Base-by-base conservation (phyloP, 306 rosid genomes). In the Quercus ilex region DNA sequence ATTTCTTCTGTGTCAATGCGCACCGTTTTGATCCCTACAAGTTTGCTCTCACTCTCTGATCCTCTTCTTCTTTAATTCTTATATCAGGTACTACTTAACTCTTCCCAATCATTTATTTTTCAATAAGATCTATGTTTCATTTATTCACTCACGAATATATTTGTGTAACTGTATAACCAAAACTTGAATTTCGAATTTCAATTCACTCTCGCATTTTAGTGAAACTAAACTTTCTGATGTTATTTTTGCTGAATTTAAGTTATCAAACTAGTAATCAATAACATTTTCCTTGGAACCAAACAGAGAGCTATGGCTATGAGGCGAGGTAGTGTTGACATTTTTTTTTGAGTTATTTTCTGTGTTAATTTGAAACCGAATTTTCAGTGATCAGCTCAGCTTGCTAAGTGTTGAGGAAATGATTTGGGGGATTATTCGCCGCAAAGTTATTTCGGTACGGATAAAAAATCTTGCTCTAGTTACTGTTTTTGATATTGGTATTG, bases 361-460 rank as follows among this genome's bases (percentile, higher is more conserved):
- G 52, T 23, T 25, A 17, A 56, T 19, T 64, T 28, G 41, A 64
- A 28, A 55, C 69, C 73, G 14, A 69, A 21, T 23, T 17, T 33
- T 25, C 11, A 14, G 11, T 38, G 38, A 28, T 58, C 79, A 76
- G 79, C 59, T 79, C 59, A 8, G 76, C 52, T 57, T 71, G 70
- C 59, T 71, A 62, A 83, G 84, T 69, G 28, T 25, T 52, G 55
- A 74, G 46, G 80, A 59, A 55, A 86, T 86, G 90, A 86, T 81
- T 81, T 78, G 83, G 85, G 87, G 85, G n/a, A 57, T 84, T 46
- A 63, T 86, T 75, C 84, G 90, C 77, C 87, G 87, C 31, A 81
- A 78, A 86, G 84, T 68, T 33, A 76, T 83, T 64, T 78, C 86
- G 90, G 87, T 86, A 86, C 5, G 6, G 5, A 30, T 64, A 10